Percentiles rank a stretch among this genome's conserved stretches.
Evolutionary conservation across 805 yeast species (phyloP).

Genomic region (Dipodascopsis uninucleata): DNA sequence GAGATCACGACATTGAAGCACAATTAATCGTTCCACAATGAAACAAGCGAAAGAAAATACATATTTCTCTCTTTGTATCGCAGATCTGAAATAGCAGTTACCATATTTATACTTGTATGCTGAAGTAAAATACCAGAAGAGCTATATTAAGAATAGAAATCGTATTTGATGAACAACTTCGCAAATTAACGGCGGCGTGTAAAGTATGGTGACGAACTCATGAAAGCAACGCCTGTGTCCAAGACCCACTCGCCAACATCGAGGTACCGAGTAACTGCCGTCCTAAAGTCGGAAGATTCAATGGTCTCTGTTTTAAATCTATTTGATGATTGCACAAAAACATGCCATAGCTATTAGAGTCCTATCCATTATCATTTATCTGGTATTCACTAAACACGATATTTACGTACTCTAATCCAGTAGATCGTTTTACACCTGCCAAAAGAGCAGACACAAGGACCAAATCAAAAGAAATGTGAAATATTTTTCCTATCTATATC

Average conservation of each 20-base stretch:
- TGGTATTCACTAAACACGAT: background rate
- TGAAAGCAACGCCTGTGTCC: conserved; percentile 65
- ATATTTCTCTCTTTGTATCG: too few species aligned
- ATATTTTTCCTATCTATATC: conserved; percentile 53
- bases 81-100: background rate
- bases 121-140: too few species aligned
- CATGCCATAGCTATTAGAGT: too few species aligned
- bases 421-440: conserved; percentile 80
- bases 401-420: conserved; percentile 56
- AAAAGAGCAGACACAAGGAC: conserved; percentile 73
- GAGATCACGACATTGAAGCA: too few species aligned
- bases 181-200: conserved; percentile 35
- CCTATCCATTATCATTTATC: too few species aligned
- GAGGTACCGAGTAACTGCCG: conserved; percentile 57
- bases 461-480: conserved; percentile 75
- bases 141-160: too few species aligned
- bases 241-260: conserved; percentile 80
- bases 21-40: too few species aligned
- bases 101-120: too few species aligned
- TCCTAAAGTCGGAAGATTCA: conserved; percentile 46
- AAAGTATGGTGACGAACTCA: conserved; percentile 73
- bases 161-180: background rate
- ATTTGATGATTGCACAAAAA: conserved; percentile 25
- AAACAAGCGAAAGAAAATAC: too few species aligned
- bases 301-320: conserved; percentile 47